Base-by-base conservation (phyloP, 2,329 filamentous ascomycete genomes). In the Calonectria naviculata region DNA sequence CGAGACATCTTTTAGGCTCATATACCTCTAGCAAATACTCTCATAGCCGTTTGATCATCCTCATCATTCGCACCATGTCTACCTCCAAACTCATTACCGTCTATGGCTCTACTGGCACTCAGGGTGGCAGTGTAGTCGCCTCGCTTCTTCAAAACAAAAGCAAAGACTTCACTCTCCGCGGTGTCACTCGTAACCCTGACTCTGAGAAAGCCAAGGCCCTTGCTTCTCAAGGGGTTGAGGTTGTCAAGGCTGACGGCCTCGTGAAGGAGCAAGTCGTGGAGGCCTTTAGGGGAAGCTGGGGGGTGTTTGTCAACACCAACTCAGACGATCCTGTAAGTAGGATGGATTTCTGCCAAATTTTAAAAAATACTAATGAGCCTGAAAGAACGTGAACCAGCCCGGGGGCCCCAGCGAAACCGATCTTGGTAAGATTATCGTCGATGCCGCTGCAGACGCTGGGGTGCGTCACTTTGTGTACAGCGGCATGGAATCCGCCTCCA, bases 401-500 rank as follows among this genome's bases (percentile, higher is more conserved):
- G 73, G 71, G 6, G 78, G 80, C 1, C 79, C 77, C 2, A 81
- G 71, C 2, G 83, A 85, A 67, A 75, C 76, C 7, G 83, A 82
- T n/a, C 56, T 84, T 26, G 83, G 83, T 12, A 83, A 80, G 49
- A 71, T 38, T 4, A 70, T 85, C 46, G 74, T 83, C 15, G 81
- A 84, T 61, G 78, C 78, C 10, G 82, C 82, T 1, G 76, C 73
- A 19, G 74, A 79, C 15, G 81, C 79, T 12, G 80, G 82, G 19
- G 81, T 84, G 0, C 70, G 78, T 56, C 79, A 83, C 71, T 77
- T 85, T 17, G 78, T 84, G 9, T 84, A 80, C 58, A 84, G 83
- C 58, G 80, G 82, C 4, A 78, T 82, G 58, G 76, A 79, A 9
- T 80, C 82, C 46, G 79, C 79, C 9, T 75, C 75, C 0, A 73